Evolutionary conservation across 2,329 filamentous ascomycete species (phyloP), one percentile per base, ranked within the genome.

Genomic region (Talaromyces sp.): DNA sequence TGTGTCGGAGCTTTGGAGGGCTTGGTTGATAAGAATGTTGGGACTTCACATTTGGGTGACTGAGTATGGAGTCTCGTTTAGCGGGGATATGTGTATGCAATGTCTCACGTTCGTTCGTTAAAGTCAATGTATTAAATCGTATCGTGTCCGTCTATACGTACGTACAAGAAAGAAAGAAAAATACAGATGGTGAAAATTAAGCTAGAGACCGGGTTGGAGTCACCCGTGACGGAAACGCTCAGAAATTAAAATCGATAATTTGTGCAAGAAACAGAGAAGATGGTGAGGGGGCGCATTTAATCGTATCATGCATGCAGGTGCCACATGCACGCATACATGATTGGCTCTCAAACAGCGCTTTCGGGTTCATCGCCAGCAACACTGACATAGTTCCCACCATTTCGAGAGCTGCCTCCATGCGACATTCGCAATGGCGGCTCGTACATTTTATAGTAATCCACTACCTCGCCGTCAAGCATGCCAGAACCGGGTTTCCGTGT

Each of bases 371-470:
- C 78, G 16, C 70, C 72, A 27, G 79, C 77, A 65, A 81, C 70
- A 67, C 80, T 92, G 85, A 77, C 92, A 90, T 68, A 87, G 82
- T 45, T 83, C 77, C 79, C 70, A 50, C 47, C 45, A 66, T 68
- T 71, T 57, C 65, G 78, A 81, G 81, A 77, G 83, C 81, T 47
- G 22, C 41, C 76, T n/a, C 75, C 73, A 14, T 69, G 68, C 58
- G 76, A 76, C 87, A 92, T 91, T 68, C 88, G 83, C 4, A 84
- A 80, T 6, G 94, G 94, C 22, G 89, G 87, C 77, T 98, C 94
- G 78, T 97, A 99, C 84, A 98, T 87, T 64, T 86, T 86, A 22
- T 90, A 91, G 77, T 97, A 99, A 79, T 97, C 92, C 56, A 99
- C 87, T 45, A 85, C 81, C 72, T 90, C 85, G 2, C 95, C 94